Evolutionary conservation across 179 eudicot species (phyloP).

Genomic region (Gypsophila paniculata): DNA sequence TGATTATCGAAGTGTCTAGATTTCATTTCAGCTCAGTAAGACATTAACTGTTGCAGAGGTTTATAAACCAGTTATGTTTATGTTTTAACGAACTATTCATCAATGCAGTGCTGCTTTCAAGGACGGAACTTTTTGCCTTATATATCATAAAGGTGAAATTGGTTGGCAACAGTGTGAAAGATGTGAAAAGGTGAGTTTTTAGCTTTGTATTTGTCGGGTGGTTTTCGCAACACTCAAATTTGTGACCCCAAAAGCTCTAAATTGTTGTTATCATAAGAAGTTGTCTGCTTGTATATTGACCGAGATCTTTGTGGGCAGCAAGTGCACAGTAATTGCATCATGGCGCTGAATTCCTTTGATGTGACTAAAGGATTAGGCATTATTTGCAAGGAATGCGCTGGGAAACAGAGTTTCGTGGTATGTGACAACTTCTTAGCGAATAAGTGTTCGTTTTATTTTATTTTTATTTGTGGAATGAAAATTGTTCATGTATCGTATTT

Average conservation of each 20-base stretch:
- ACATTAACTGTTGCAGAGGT: slow-evolving; percentile 9
- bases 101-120: slow-evolving; percentile 18
- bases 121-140: slow-evolving; percentile 19
- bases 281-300: background rate
- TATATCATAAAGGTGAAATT: slow-evolving; percentile 13
- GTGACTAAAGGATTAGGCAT: slow-evolving; percentile 3
- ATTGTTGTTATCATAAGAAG: background rate
- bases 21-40: slow-evolving; percentile 1
- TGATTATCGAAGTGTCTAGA: background rate
- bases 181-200: slow-evolving; percentile 21
- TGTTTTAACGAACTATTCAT: slow-evolving; percentile 5
- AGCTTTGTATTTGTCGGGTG: background rate
- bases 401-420: slow-evolving; percentile 14
- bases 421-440: background rate
- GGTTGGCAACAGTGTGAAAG: slow-evolving; percentile 26
- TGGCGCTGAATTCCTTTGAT: slow-evolving; percentile 20
- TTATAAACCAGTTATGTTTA: background rate
- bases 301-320: slow-evolving; percentile 14
- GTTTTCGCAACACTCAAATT: background rate
- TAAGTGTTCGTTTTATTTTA: background rate
- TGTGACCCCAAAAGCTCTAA: background rate
- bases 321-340: slow-evolving; percentile 28
- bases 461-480: background rate
- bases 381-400: slow-evolving; percentile 24
- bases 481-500: background rate